Evolutionary conservation across 2,329 filamentous ascomycete genomes (phyloP).

Genomic region (Davidsoniella virescens): DNA sequence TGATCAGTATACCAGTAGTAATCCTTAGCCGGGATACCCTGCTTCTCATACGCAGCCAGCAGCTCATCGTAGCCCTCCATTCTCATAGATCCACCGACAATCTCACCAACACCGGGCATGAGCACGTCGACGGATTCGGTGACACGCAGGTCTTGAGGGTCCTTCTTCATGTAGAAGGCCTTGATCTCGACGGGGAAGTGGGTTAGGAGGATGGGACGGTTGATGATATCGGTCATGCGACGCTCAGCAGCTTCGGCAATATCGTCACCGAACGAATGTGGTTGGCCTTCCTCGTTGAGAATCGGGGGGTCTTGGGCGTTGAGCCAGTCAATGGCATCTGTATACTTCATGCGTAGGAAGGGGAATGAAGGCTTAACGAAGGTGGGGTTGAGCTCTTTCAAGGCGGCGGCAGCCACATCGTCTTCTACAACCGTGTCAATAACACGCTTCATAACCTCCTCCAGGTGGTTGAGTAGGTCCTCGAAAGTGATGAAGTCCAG

Average conservation of each 20-base stretch:
- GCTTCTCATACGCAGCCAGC: conserved; percentile 70
- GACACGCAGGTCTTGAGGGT: conserved; percentile 58
- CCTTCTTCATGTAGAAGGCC: conserved; percentile 97
- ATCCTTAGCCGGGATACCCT: conserved; percentile 66
- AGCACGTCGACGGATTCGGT: conserved; percentile 80
- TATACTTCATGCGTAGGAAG: conserved; percentile 89
- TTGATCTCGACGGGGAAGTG: conserved; percentile 98
- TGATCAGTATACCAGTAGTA: conserved; percentile 99
- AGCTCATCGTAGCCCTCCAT: conserved; percentile 84
- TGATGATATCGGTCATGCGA: conserved; percentile 92
- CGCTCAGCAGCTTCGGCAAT: conserved; percentile 96
- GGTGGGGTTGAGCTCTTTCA: conserved; percentile 79
- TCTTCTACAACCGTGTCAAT: conserved; percentile 64
- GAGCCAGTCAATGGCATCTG: conserved; percentile 89
- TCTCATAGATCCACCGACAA: conserved; percentile 92
- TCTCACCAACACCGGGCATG: conserved; percentile 92
- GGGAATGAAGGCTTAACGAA: conserved; percentile 71
- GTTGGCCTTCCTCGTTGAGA: conserved; percentile 78
- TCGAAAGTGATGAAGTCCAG: conserved; percentile 90
- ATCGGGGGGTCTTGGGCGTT: conserved; percentile 65
- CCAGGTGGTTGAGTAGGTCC: conserved; percentile 74
- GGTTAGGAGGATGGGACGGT: conserved; percentile 85
- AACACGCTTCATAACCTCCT: conserved; percentile 73
- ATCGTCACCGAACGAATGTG: conserved; percentile 87
- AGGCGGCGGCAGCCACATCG: conserved; percentile 50